phyloP scores from a whole-genome alignment of 345 rosid species.

The Turnera subulata region DNA sequence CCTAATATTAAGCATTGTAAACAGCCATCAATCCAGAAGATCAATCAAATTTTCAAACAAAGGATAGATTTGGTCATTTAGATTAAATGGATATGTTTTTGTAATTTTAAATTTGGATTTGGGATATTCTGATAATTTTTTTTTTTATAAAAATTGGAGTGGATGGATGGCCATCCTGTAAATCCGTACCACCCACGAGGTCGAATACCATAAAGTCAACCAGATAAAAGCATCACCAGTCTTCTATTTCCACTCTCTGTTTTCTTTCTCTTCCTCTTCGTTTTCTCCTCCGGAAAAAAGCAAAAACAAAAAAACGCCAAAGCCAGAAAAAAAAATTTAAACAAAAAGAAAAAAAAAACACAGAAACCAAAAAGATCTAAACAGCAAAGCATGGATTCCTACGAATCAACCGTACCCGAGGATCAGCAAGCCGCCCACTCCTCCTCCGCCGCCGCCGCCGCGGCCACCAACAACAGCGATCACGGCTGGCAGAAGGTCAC shows the following conservation, averaged over 20 bases:
- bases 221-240: neutral
- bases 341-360: neutral
- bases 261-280: neutral
- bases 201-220: neutral
- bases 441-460: no score
- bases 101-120: no score
- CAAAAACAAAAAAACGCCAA: neutral
- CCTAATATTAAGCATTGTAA: no score
- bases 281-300: neutral
- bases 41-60: no score
- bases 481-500: conserved; percentile 77
- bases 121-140: no score
- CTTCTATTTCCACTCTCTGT: no score
- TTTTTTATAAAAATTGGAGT: no score
- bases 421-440: neutral
- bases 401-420: conserved; percentile 11
- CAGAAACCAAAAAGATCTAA: neutral
- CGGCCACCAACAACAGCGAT: conserved; percentile 21
- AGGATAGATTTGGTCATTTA: no score
- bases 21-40: no score
- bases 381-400: conserved; percentile 16
- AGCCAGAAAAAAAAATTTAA: neutral
- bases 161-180: conserved; percentile 5
- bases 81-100: no score
- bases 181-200: neutral